Evolutionary conservation across 2,329 filamentous ascomycete species (phyloP), one percentile per base, ranked within the genome.

Genomic region (Cladophialophora yegresii): DNA sequence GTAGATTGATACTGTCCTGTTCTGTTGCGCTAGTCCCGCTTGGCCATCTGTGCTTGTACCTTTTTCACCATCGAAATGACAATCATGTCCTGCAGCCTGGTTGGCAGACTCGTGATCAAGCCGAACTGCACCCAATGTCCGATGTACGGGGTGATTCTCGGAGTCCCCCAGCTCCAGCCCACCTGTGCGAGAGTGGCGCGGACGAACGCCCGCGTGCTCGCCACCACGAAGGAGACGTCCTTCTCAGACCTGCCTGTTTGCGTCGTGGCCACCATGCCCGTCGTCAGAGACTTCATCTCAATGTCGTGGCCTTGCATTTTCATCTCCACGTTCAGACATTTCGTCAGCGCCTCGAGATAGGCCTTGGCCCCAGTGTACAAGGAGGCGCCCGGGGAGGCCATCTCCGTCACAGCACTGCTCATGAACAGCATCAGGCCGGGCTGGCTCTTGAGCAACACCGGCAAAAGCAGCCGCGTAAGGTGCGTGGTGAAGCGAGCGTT

Each of bases 391-490:
- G 84, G 84, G 12, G 82, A 64, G 5, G 65, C 23, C 0, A 80
- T 81, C 13, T 75, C 70, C 54, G 80, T 77, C 2, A 80, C 74
- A 3, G 81, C 67, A 3, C 81, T 83, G 5, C 82, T 80, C 36
- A 85, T 75, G 68, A 82, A 85, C 67, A 87, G 59, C 58, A 86
- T 74, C 5, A 86, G 73, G 1, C 77, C 73, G 0, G 83, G 81
- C 0, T 71, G 67, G 59, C 76, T 78, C 23, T 72, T 72, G 2
- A 72, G 67, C 28, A 86, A 74, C 0, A 76, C 63, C 0, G 83
- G 82, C 0, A 85, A 67, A 2, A 85, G 73, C 0, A 75, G 74
- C 0, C 76, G 72, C 0, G 81, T 84, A 3, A 87, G 71, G 20
- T 82, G 80, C 1, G 78, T 74, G 0, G 81, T 80, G 67, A 86